phyloP scores from a whole-genome alignment of 495 filamentous ascomycete species.

The Cercophora samala region DNA sequence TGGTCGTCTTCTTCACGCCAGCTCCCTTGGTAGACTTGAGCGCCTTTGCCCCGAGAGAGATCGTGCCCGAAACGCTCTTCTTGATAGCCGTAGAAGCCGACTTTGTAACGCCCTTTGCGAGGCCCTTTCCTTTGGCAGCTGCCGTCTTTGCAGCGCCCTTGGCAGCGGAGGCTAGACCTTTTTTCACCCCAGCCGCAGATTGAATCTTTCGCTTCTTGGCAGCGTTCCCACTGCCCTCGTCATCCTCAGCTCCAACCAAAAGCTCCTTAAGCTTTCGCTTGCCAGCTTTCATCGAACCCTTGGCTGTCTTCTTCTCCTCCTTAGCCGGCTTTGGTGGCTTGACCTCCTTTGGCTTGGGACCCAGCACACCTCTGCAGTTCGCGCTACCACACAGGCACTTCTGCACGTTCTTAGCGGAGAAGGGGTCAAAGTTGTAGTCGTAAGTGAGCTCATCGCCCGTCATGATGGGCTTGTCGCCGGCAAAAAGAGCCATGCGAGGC shows the following conservation, averaged over 20 bases:
- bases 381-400: slow-evolving; percentile 75
- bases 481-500: slow-evolving; percentile 96
- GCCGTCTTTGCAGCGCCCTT: slow-evolving; percentile 17
- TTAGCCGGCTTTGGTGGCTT: slow-evolving; percentile 41
- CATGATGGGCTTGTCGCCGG: slow-evolving; percentile 81
- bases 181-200: slow-evolving; percentile 28
- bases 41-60: slow-evolving; percentile 38
- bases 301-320: slow-evolving; percentile 32
- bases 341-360: slow-evolving; percentile 63
- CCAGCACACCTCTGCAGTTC: slow-evolving; percentile 75
- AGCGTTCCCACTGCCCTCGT: slow-evolving; percentile 14
- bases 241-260: slow-evolving; percentile 21
- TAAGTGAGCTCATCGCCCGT: slow-evolving; percentile 97
- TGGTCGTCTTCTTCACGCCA: not conserved
- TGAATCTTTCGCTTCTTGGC: slow-evolving; percentile 32
- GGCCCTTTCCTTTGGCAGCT: not conserved
- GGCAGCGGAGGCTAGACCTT: slow-evolving; percentile 28
- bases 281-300: slow-evolving; percentile 25
- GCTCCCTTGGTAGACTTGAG: slow-evolving; percentile 9
- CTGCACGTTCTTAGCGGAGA: slow-evolving; percentile 77
- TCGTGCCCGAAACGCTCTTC: slow-evolving; percentile 34
- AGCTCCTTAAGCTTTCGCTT: slow-evolving; percentile 37
- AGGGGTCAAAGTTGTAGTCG: slow-evolving; percentile 98
- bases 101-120: slow-evolving; percentile 16
- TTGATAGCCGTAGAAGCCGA: slow-evolving; percentile 34